Evolutionary conservation across 345 rosid species (phyloP).

Genomic region (Euphorbia lathyris): DNA sequence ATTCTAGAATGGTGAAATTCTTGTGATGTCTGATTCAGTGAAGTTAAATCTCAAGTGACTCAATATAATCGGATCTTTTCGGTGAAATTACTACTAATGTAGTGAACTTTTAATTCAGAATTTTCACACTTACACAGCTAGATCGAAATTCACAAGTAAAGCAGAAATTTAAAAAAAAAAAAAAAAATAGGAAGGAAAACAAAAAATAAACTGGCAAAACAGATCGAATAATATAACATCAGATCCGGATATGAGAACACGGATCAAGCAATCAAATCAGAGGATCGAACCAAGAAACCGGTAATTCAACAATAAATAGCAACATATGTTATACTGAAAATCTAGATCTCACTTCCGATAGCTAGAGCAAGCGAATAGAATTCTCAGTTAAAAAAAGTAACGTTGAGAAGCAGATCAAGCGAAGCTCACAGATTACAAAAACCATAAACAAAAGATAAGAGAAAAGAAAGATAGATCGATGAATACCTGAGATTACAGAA

Average conservation of each 20-base stretch:
- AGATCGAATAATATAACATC: not conserved
- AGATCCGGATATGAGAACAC: slow-evolving; percentile 17
- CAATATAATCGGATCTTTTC: not conserved
- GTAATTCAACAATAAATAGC: not conserved
- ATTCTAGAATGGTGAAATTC: not conserved
- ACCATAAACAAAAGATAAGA: too few relatives aligned
- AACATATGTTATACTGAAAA: not conserved
- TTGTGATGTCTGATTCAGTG: too few relatives aligned
- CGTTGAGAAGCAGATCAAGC: too few relatives aligned
- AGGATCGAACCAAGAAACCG: not conserved
- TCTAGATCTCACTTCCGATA: slow-evolving; percentile 31
- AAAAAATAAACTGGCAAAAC: not conserved
- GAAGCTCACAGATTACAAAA: too few relatives aligned
- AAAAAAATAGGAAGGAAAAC: too few relatives aligned
- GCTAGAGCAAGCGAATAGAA: slow-evolving; percentile 6
- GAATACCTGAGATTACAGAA: not conserved
- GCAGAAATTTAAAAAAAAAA: too few relatives aligned
- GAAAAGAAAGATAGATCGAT: not conserved
- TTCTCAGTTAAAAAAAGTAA: too few relatives aligned
- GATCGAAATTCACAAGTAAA: not conserved
- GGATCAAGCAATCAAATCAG: slow-evolving; percentile 22
- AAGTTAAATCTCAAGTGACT: not conserved
- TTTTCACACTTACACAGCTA: not conserved
- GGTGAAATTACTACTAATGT: not conserved
- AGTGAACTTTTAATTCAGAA: not conserved